Conservation (phyloP, 1,284 basidiomycete species). For the Termitomyces sp. region DNA sequence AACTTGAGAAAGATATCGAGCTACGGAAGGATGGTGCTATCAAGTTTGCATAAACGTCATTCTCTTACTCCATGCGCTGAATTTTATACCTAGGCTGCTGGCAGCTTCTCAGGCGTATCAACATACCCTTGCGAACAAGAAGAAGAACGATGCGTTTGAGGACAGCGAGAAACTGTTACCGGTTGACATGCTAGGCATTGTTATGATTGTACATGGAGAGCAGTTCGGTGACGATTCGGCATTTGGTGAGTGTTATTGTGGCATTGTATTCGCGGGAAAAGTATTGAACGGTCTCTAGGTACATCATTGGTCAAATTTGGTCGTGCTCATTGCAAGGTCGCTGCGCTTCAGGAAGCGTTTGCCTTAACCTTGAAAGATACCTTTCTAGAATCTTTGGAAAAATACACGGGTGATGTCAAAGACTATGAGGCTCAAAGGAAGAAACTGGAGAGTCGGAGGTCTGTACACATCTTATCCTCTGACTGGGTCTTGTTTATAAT, state of each 20-base stretch:
- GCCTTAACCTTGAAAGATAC: constrained; percentile 66
- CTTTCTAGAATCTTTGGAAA: constrained; percentile 62
- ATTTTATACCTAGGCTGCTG: constrained; percentile 43
- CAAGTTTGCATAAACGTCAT: constrained; percentile 40
- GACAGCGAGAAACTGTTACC: constrained; percentile 63
- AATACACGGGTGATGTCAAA: constrained; percentile 61
- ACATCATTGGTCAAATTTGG: constrained; percentile 70
- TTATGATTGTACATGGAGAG: constrained; percentile 83
- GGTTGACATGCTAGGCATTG: constrained; percentile 74
- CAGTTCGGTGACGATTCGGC: constrained; percentile 70
- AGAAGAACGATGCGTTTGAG: constrained; percentile 50
- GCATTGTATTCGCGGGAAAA: neutral
- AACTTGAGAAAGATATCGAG: constrained; percentile 68
- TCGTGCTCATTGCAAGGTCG: constrained; percentile 76
- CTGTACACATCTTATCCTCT: neutral
- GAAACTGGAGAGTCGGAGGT: constrained; percentile 81
- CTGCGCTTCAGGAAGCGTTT: constrained; percentile 76
- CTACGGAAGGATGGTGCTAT: constrained; percentile 57
- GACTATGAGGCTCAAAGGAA: constrained; percentile 68
- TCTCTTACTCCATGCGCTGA: neutral
- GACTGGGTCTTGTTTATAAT: neutral
- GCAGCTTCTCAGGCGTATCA: constrained; percentile 59
- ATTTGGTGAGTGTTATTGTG: constrained; percentile 43
- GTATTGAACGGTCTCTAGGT: constrained; percentile 33
- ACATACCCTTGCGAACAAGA: constrained; percentile 62